Percentiles rank a stretch among this genome's conserved stretches.
Conservation (phyloP, 1,284 basidiomycete genomes). For the Rhizoctonia solani region DNA sequence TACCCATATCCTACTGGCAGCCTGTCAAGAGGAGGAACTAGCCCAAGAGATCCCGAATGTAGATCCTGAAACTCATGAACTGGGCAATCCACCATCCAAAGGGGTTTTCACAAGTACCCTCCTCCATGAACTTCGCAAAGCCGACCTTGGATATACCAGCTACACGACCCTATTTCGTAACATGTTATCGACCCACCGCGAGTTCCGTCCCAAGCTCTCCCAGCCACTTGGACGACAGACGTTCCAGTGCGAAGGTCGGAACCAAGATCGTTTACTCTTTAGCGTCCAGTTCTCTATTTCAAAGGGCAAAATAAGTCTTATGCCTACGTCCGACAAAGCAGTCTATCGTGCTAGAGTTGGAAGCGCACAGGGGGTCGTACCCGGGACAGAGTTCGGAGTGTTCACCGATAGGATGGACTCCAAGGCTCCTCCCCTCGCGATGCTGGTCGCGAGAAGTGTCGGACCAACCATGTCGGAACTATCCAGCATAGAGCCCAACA, state of each 20-base stretch:
- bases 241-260: slow-evolving; percentile 21
- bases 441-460: slow-evolving; percentile 11
- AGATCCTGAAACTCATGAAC: too few species aligned
- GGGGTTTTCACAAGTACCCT: background rate
- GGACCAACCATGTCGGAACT: background rate
- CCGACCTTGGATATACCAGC: too few species aligned
- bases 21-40: background rate
- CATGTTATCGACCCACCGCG: background rate
- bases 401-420: background rate
- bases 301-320: slow-evolving; percentile 14
- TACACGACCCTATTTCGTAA: slow-evolving; percentile 1
- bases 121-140: too few species aligned
- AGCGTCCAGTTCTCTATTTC: slow-evolving; percentile 1
- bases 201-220: background rate
- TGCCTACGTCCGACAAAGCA: background rate
- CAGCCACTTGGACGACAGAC: background rate
- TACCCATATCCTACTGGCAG: background rate
- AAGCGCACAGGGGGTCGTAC: slow-evolving; percentile 4
- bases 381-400: slow-evolving; percentile 24
- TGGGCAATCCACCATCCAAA: too few species aligned
- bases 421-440: background rate
- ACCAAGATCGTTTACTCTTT: slow-evolving; percentile 19
- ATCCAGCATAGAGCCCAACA: background rate
- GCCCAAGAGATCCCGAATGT: too few species aligned
- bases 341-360: slow-evolving; percentile 15